Evolutionary conservation across 768 basidiomycete genomes (phyloP).

Genomic region (Rhodosporidiobolus sp.): DNA sequence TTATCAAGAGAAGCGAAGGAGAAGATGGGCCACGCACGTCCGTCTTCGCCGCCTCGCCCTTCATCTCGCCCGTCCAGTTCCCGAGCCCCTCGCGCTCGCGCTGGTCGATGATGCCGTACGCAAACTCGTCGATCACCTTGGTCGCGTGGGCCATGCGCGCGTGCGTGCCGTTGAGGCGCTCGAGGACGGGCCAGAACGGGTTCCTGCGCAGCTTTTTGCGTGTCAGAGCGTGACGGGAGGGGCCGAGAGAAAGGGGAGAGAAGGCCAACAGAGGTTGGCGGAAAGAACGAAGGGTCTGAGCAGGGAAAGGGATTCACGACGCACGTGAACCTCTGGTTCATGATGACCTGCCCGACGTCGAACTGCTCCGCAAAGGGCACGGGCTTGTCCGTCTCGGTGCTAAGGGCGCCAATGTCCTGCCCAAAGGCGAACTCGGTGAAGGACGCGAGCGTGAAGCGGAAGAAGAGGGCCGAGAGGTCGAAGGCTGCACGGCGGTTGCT

Average conservation of each 20-base stretch:
- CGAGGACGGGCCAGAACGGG: constrained; percentile 29
- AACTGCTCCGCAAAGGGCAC: constrained; percentile 31
- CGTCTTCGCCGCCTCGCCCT: constrained; percentile 16
- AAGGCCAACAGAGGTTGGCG: no score
- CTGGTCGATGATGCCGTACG: constrained; percentile 28
- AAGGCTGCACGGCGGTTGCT: neutral
- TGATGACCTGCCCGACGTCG: constrained; percentile 21
- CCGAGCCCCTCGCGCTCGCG: constrained; percentile 22
- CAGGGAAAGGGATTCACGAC: no score
- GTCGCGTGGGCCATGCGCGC: constrained; percentile 6
- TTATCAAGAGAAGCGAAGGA: no score
- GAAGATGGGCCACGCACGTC: constrained; percentile 1
- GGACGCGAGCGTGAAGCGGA: constrained; percentile 30
- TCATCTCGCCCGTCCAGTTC: constrained; percentile 10
- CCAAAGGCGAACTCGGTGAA: constrained; percentile 35
- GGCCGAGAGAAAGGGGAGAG: no score
- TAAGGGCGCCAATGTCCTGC: constrained; percentile 10
- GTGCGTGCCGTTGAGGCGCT: constrained; percentile 6
- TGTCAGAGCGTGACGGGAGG: no score
- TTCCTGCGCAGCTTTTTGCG: no score
- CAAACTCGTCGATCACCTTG: constrained; percentile 27
- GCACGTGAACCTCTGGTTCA: constrained; percentile 14
- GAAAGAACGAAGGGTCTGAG: no score
- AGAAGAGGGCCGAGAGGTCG: constrained; percentile 30
- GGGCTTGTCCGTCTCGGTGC: constrained; percentile 25